A percentile compares a stretch with the other conserved stretches of the same genome.
phyloP scores from a whole-genome alignment of 257 asterid genomes.

The Plectranthus barbatus region DNA sequence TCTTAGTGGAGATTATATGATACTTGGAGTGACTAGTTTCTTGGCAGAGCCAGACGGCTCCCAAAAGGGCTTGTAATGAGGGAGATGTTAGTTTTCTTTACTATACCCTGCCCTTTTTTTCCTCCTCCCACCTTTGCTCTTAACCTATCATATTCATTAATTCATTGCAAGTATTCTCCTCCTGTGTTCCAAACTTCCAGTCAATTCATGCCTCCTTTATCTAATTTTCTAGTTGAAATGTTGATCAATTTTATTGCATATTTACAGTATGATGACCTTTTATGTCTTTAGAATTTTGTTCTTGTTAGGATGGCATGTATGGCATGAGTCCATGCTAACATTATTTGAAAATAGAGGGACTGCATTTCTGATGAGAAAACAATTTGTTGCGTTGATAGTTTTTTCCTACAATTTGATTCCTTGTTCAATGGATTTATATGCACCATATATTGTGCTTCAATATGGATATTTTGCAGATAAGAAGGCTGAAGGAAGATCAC shows the following conservation, averaged over 20 bases:
- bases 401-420: background rate
- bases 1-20: background rate
- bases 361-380: too few species aligned
- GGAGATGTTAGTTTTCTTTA: background rate
- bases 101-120: background rate
- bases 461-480: conserved; percentile 47
- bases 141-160: background rate
- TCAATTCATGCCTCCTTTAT: background rate
- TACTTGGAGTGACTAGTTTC: background rate
- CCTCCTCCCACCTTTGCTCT: background rate
- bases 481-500: conserved; percentile 62
- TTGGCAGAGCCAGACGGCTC: background rate
- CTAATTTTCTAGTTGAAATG: too few species aligned
- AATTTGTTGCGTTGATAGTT: background rate
- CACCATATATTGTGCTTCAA: background rate
- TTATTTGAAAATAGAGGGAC: too few species aligned
- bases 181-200: background rate
- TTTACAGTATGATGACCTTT: too few species aligned
- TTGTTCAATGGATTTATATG: background rate
- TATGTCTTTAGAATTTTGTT: too few species aligned
- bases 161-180: background rate
- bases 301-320: too few species aligned
- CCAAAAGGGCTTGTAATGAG: background rate
- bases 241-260: too few species aligned
- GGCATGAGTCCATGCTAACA: too few species aligned